phyloP scores from a whole-genome alignment of 2,329 filamentous ascomycete genomes.

The Cladosporium sp. region DNA sequence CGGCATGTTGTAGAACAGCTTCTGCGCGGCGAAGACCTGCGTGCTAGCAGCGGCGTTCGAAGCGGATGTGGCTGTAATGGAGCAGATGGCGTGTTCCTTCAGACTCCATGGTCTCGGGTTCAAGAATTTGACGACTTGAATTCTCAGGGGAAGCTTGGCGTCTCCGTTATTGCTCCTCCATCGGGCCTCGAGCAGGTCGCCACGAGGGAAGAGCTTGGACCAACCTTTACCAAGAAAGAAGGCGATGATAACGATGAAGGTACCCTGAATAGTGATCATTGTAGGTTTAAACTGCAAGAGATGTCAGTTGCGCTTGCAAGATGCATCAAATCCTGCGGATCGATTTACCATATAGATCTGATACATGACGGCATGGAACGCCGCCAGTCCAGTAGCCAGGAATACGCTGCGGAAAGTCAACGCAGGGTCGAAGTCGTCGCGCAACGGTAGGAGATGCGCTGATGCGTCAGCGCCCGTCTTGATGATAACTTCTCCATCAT shows the following conservation, averaged over 20 bases:
- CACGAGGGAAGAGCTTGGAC: conserved; percentile 48
- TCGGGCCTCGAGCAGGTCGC: conserved; percentile 45
- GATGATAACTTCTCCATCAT: conserved; percentile 43
- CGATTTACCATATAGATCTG: conserved; percentile 51
- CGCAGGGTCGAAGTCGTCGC: conserved; percentile 51
- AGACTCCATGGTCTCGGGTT: conserved; percentile 51
- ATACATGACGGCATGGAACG: conserved; percentile 53
- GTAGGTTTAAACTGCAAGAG: conserved; percentile 51
- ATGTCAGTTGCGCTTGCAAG: background rate
- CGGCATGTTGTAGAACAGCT: conserved; percentile 50
- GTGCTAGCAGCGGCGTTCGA: conserved; percentile 42
- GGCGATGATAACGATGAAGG: conserved; percentile 55
- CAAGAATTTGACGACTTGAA: conserved; percentile 42
- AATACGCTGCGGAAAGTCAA: conserved; percentile 53
- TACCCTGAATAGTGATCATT: conserved; percentile 44
- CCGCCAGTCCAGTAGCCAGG: conserved; percentile 46
- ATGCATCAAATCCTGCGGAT: background rate
- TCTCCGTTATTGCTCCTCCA: conserved; percentile 44
- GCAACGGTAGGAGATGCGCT: conserved; percentile 45
- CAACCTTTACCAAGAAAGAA: conserved; percentile 53
- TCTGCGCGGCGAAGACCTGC: conserved; percentile 32
- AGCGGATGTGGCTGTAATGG: conserved; percentile 22
- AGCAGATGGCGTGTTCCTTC: conserved; percentile 48
- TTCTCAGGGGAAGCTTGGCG: conserved; percentile 41
- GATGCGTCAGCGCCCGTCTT: conserved; percentile 51